A percentile compares a stretch with the other conserved stretches of the same genome.
These are phyloP conservation scores for Recurvomyces mirabilis DNA, from an alignment of 495 filamentous ascomycete genomes.

Conservation along the genomic window DNA sequence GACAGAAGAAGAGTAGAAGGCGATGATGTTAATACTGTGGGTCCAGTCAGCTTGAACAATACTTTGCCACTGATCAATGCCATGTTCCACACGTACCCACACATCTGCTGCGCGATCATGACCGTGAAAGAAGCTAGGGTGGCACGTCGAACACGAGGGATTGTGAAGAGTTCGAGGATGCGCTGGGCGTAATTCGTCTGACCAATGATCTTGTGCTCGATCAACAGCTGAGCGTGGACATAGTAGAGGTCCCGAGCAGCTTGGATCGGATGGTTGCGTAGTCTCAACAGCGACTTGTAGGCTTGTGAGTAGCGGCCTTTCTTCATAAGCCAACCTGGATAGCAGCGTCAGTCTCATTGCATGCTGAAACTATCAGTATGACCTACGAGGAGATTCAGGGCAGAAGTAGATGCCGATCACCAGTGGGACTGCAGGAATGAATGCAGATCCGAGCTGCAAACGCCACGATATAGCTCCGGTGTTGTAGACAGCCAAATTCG, in stretches of 20 bases:
- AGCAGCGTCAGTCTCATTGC: background rate
- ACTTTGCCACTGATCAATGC: too few relatives aligned
- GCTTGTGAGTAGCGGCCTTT: conserved; percentile 44
- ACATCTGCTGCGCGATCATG: conserved; percentile 56
- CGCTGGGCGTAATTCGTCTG: conserved; percentile 36
- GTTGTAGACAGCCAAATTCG: too few relatives aligned
- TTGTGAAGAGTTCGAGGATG: conserved; percentile 60
- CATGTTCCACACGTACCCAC: background rate
- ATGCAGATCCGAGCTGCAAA: too few relatives aligned
- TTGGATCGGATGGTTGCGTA: conserved; percentile 54
- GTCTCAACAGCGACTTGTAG: conserved; percentile 28
- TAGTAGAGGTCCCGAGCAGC: conserved; percentile 69
- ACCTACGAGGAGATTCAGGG: conserved; percentile 50
- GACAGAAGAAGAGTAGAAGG: conserved; percentile 74
- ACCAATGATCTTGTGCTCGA: conserved; percentile 32
- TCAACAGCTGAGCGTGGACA: conserved; percentile 47
- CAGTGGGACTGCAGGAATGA: too few relatives aligned
- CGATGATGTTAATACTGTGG: conserved; percentile 49
- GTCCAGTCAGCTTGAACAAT: background rate
- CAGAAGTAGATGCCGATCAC: conserved; percentile 56
- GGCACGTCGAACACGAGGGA: conserved; percentile 56
- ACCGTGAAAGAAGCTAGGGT: conserved; percentile 54
- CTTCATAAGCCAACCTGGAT: conserved; percentile 46
- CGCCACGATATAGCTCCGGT: too few relatives aligned
- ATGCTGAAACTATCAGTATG: conserved; percentile 23